phyloP scores from a whole-genome alignment of 2,329 filamentous ascomycete species.

The Alternaria brassicicola region DNA sequence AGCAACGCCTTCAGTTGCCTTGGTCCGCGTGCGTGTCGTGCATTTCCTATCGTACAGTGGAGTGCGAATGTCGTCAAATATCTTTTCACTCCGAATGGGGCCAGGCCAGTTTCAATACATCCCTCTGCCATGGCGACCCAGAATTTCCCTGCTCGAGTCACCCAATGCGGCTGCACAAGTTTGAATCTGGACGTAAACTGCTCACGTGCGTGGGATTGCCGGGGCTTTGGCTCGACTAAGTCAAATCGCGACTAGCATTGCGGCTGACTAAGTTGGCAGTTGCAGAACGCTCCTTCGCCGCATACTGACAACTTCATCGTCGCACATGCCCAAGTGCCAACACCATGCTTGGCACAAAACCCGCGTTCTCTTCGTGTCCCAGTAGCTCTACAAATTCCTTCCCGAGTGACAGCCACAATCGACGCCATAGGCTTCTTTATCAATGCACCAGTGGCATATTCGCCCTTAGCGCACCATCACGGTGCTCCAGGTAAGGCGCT shows the following conservation, averaged over 20 bases:
- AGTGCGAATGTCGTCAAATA: not conserved
- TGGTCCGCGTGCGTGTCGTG: not conserved
- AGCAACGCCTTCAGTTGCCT: not conserved
- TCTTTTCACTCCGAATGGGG: not conserved
- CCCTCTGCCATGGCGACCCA: not conserved
- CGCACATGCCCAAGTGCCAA: not conserved
- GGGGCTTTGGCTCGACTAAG: not conserved
- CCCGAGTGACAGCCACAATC: not conserved
- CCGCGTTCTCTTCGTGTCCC: not conserved
- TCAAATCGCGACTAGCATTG: not conserved
- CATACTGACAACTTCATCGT: not conserved
- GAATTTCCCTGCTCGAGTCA: not conserved
- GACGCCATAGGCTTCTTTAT: not conserved
- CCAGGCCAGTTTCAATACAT: not conserved
- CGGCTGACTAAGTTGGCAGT: not conserved
- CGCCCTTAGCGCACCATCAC: conserved; percentile 13
- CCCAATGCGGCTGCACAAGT: not conserved
- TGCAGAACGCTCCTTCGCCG: not conserved
- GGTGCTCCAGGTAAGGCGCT: conserved; percentile 7
- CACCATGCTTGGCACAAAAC: not conserved
- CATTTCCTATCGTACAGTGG: not conserved
- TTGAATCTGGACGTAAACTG: not conserved
- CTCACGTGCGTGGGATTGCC: not conserved
- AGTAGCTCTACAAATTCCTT: not conserved
- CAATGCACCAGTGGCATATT: conserved; percentile 3